A percentile compares a stretch with the other conserved stretches of the same genome.
Conservation (phyloP, 257 asterid genomes). For the Cordia subcordata region DNA sequence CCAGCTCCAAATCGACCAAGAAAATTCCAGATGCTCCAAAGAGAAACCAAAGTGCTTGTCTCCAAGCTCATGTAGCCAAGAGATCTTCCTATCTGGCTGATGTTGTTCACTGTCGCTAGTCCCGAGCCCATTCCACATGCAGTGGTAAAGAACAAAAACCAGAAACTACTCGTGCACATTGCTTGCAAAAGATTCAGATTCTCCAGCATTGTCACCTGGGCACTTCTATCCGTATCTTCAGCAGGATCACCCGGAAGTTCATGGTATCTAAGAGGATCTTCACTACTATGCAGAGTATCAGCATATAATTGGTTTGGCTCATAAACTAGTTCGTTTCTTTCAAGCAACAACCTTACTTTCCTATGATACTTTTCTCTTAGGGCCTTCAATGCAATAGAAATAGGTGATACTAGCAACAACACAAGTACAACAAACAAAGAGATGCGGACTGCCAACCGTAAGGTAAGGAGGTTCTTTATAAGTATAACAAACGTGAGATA, state of each 20-base stretch:
- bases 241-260: conserved; percentile 34
- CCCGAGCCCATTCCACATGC: conserved; percentile 96
- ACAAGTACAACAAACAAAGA: conserved; percentile 41
- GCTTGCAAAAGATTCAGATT: conserved; percentile 62
- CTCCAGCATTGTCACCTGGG: conserved; percentile 8
- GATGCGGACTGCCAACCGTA: conserved; percentile 35
- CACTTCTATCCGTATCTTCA: conserved; percentile 31
- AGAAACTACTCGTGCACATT: conserved; percentile 50
- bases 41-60: conserved; percentile 61
- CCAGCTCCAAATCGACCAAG: conserved; percentile 87
- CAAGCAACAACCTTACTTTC: conserved; percentile 57
- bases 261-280: conserved; percentile 34
- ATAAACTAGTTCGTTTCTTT: conserved; percentile 50
- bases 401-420: conserved; percentile 53
- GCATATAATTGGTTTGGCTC: conserved; percentile 25
- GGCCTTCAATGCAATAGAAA: conserved; percentile 45
- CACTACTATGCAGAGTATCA: conserved; percentile 17
- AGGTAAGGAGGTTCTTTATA: conserved; percentile 42
- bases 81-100: conserved; percentile 89
- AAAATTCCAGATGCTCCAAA: conserved; percentile 95
- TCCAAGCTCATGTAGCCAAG: conserved; percentile 58
- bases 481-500: conserved; percentile 67
- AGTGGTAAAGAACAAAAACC: conserved; percentile 70
- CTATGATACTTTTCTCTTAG: conserved; percentile 53
- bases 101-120: conserved; percentile 78